Conservation (phyloP, 805 yeast genomes). For the Jamesozyma jinghongensis region DNA sequence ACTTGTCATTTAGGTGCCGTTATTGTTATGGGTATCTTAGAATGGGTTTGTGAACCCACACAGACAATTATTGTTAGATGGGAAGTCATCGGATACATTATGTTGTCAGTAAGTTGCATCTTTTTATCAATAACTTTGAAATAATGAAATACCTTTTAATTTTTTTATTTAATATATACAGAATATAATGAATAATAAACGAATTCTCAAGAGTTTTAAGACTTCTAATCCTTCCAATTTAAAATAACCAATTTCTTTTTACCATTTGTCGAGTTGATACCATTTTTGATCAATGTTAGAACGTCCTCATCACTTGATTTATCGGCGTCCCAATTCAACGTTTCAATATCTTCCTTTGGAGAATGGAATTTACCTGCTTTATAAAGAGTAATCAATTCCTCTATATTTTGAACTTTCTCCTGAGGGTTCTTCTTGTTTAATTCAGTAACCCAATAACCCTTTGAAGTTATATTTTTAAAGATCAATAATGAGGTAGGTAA, state of each 20-base stretch:
- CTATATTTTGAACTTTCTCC: slow-evolving; percentile 46
- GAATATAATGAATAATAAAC: no score
- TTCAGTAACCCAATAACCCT: slow-evolving; percentile 90
- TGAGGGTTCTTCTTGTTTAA: slow-evolving; percentile 53
- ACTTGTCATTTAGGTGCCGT: slow-evolving; percentile 24
- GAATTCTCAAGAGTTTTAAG: no score
- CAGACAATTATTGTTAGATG: slow-evolving; percentile 26
- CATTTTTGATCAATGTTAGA: slow-evolving; percentile 35
- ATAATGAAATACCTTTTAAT: no score
- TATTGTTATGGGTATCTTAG: slow-evolving; percentile 23
- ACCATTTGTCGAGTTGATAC: slow-evolving; percentile 32
- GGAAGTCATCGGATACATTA: slow-evolving; percentile 27
- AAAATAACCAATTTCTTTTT: slow-evolving; percentile 25
- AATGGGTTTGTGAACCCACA: slow-evolving; percentile 24
- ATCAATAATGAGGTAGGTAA: slow-evolving; percentile 83
- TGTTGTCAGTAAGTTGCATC: slow-evolving; percentile 20
- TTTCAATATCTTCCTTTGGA: slow-evolving; percentile 35
- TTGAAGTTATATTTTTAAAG: slow-evolving; percentile 75
- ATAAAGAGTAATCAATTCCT: slow-evolving; percentile 48
- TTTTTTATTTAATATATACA: no score
- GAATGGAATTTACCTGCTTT: slow-evolving; percentile 48
- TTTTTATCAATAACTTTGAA: slow-evolving; percentile 10
- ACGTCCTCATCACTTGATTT: slow-evolving; percentile 33
- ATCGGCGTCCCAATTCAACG: slow-evolving; percentile 28
- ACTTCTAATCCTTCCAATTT: slow-evolving; percentile 23